Evolutionary conservation across 768 basidiomycete genomes (phyloP).

Genomic region (Suillus bovinus): DNA sequence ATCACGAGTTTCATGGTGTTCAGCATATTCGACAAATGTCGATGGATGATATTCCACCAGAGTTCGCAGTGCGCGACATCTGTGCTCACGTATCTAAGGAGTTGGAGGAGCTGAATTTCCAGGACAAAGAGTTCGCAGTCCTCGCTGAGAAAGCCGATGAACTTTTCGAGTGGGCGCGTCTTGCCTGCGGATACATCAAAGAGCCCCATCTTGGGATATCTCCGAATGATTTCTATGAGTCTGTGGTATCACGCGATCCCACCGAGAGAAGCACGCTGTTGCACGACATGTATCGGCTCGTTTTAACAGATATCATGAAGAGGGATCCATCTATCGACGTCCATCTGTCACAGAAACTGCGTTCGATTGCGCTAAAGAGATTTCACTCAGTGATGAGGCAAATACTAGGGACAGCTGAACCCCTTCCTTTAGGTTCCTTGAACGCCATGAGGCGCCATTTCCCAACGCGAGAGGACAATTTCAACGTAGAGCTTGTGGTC

Average conservation of each 20-base stretch:
- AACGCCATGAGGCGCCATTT: conserved; percentile 1
- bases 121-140: not conserved
- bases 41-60: not conserved
- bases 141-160: not conserved
- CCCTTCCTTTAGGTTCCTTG: not conserved
- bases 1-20: not conserved
- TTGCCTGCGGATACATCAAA: conserved; percentile 11
- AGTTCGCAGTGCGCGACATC: not conserved
- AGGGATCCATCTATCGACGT: not conserved
- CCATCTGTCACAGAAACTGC: not conserved
- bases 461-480: not conserved
- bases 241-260: not conserved
- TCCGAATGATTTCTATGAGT: not conserved
- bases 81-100: not conserved
- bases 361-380: not conserved
- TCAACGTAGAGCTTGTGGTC: not conserved
- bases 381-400: conserved; percentile 5
- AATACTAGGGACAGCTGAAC: conserved; percentile 3
- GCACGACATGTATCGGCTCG: not conserved
- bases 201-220: not conserved
- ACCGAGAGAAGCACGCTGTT: not conserved
- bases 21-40: not conserved
- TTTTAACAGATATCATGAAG: not conserved
- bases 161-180: conserved; percentile 5
- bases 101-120: not conserved